phyloP scores from a whole-genome alignment of 225 moss, liverwort and hornwort species.

The Lunularia cruciata region DNA sequence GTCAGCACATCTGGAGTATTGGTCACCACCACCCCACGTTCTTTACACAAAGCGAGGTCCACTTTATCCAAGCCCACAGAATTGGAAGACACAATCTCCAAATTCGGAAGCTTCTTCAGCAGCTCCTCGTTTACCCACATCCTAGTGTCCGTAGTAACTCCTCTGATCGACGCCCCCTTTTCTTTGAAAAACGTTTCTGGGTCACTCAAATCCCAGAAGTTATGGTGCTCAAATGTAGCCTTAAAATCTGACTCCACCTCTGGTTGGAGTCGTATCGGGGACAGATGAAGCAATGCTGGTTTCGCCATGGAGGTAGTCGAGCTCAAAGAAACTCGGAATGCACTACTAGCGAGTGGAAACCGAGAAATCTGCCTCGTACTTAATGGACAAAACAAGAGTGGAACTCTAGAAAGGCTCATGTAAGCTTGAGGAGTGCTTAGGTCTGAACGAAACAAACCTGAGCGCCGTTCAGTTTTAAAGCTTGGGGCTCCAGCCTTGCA shows the following conservation, averaged over 20 bases:
- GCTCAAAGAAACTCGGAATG: not conserved
- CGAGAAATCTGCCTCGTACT: no score
- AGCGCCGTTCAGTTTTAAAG: no score
- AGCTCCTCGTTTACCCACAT: slow-evolving; percentile 44
- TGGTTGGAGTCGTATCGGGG: slow-evolving; percentile 37
- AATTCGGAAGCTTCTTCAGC: slow-evolving; percentile 63
- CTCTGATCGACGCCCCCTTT: slow-evolving; percentile 57
- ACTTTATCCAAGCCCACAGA: slow-evolving; percentile 78
- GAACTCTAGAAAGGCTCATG: no score
- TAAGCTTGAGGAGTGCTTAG: no score
- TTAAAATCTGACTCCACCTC: slow-evolving; percentile 49
- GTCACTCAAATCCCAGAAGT: slow-evolving; percentile 59
- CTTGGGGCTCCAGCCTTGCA: no score
- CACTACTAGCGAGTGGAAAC: no score
- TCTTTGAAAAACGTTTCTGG: slow-evolving; percentile 51
- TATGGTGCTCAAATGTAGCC: slow-evolving; percentile 54
- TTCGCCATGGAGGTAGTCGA: slow-evolving; percentile 32
- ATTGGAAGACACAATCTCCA: slow-evolving; percentile 63
- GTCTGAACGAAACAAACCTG: no score
- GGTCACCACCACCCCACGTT: slow-evolving; percentile 52
- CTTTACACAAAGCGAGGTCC: slow-evolving; percentile 50
- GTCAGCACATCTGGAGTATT: slow-evolving; percentile 89
- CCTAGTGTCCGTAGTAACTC: slow-evolving; percentile 35
- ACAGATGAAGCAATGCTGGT: slow-evolving; percentile 52
- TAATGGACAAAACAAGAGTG: no score